Percentiles rank a stretch among this genome's conserved stretches.
These are phyloP conservation scores for Arthroderma sp. DNA, from an alignment of 2,329 filamentous ascomycete genomes.

Conservation along the genomic window DNA sequence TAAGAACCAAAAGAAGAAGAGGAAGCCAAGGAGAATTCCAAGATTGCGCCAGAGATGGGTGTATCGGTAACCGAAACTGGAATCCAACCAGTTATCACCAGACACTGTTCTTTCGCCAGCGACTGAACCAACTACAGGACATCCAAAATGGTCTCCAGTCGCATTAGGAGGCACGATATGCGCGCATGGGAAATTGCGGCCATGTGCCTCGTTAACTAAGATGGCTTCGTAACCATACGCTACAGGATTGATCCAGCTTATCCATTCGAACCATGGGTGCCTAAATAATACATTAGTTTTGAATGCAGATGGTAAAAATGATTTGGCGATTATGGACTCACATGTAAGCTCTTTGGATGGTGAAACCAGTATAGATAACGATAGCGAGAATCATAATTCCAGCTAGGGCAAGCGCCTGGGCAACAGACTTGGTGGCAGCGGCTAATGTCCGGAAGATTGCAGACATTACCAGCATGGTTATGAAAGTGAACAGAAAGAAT, in stretches of 20 bases:
- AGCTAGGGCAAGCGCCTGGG: slow-evolving; percentile 48
- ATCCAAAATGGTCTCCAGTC: slow-evolving; percentile 39
- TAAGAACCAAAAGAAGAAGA: slow-evolving; percentile 48
- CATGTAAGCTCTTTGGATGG: slow-evolving; percentile 34
- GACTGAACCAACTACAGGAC: slow-evolving; percentile 41
- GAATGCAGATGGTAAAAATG: not conserved
- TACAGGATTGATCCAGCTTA: slow-evolving; percentile 52
- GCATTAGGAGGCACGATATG: slow-evolving; percentile 33
- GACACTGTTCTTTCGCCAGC: slow-evolving; percentile 42
- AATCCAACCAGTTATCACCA: slow-evolving; percentile 48
- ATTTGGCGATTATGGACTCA: slow-evolving; percentile 6
- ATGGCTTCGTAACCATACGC: slow-evolving; percentile 53
- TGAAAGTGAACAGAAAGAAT: slow-evolving; percentile 48
- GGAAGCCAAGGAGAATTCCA: slow-evolving; percentile 52
- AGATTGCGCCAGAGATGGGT: slow-evolving; percentile 54
- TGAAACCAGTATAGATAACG: slow-evolving; percentile 56
- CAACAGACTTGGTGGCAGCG: slow-evolving; percentile 45
- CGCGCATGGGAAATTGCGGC: slow-evolving; percentile 44
- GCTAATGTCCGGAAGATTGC: slow-evolving; percentile 48
- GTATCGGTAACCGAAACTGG: slow-evolving; percentile 44
- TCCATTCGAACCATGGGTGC: slow-evolving; percentile 53
- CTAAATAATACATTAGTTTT: slow-evolving; percentile 17
- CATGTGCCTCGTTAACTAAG: slow-evolving; percentile 45
- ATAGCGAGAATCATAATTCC: slow-evolving; percentile 42
- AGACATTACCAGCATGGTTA: slow-evolving; percentile 44